These are phyloP conservation scores for Dictyostelium brefeldianum DNA, from an alignment of 78 protist genomes.

Conservation along the genomic window DNA sequence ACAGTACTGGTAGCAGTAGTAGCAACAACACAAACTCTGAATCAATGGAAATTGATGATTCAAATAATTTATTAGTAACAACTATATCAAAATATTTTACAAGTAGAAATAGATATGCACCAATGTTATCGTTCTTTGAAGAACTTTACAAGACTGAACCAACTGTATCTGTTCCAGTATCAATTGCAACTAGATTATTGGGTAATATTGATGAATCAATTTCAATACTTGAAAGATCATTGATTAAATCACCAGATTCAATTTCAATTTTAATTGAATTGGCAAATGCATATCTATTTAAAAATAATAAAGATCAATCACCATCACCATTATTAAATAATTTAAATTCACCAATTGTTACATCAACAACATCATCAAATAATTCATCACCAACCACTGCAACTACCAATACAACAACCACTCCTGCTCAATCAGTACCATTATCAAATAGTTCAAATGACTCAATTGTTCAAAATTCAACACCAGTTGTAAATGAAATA, in stretches of 20 bases:
- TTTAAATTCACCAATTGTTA: background rate
- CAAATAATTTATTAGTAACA: constrained; percentile 56
- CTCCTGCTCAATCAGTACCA: background rate
- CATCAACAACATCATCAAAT: background rate
- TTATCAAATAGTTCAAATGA: background rate
- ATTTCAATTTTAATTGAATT: constrained; percentile 43
- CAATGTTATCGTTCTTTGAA: constrained; percentile 44
- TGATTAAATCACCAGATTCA: constrained; percentile 27
- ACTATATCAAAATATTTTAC: constrained; percentile 27
- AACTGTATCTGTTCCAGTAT: constrained; percentile 25
- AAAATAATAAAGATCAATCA: background rate
- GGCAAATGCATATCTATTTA: background rate
- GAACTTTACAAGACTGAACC: constrained; percentile 63
- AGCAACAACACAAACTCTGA: background rate
- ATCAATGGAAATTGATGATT: constrained; percentile 52
- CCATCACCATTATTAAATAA: background rate
- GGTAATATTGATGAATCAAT: background rate
- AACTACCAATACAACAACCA: background rate
- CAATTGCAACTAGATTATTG: constrained; percentile 15
- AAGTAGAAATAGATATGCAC: constrained; percentile 45
- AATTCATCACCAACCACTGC: background rate
- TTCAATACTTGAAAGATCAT: background rate
- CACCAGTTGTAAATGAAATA: background rate
- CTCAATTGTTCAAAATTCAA: background rate
- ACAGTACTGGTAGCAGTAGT: background rate